phyloP scores from a whole-genome alignment of 768 basidiomycete genomes.

The Agaricus subrufescens region DNA sequence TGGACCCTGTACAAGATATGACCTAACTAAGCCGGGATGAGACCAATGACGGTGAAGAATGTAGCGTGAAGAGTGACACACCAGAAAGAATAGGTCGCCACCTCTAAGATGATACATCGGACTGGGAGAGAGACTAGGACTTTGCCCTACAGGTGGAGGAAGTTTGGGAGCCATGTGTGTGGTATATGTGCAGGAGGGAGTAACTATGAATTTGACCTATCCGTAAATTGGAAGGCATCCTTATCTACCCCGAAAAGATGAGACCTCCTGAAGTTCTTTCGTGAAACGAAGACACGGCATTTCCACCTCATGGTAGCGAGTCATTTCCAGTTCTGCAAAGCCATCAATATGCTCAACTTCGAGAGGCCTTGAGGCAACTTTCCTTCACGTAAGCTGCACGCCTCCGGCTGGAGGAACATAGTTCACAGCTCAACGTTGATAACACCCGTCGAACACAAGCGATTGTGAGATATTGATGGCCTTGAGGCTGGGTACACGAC shows the following conservation, averaged over 20 bases:
- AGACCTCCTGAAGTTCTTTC: neutral
- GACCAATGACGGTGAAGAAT: neutral
- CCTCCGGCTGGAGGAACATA: too few species aligned
- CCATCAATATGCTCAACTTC: neutral
- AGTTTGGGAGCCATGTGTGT: neutral
- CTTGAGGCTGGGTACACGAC: too few species aligned
- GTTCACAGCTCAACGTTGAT: too few species aligned
- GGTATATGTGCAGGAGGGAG: neutral
- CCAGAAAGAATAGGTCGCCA: neutral
- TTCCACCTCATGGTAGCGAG: neutral
- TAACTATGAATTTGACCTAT: neutral
- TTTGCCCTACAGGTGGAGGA: neutral
- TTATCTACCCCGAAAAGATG: neutral
- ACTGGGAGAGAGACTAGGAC: neutral
- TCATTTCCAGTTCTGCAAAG: neutral
- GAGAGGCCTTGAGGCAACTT: neutral
- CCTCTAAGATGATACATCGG: neutral
- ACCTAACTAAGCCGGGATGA: neutral
- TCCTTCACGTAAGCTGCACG: neutral
- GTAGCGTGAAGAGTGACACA: neutral
- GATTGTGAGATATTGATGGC: too few species aligned
- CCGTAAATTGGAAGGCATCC: neutral
- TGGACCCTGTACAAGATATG: conserved; percentile 12
- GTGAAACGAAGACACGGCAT: neutral
- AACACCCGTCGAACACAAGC: too few species aligned